Percentiles rank a stretch among this genome's conserved stretches.
Evolutionary conservation across 352 stramenopile species (phyloP).

Genomic region (Peronospora farinosa): DNA sequence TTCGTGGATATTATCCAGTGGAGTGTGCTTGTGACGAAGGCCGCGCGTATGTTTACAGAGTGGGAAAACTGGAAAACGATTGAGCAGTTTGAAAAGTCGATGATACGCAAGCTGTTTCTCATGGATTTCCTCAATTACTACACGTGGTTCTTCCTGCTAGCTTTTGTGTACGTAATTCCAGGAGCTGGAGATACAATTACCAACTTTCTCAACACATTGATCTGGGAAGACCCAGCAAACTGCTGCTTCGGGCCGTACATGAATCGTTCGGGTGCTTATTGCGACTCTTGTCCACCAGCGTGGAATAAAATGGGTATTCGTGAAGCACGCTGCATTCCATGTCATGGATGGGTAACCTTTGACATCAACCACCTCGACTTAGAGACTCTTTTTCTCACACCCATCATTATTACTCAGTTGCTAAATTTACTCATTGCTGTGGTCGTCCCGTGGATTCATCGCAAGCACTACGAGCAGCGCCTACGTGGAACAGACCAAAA

Average conservation of each 20-base stretch:
- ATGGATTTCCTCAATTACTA: slow-evolving; percentile 89
- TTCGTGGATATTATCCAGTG: slow-evolving; percentile 83
- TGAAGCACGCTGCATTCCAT: slow-evolving; percentile 56
- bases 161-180: slow-evolving; percentile 82
- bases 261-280: slow-evolving; percentile 38
- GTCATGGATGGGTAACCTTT: slow-evolving; percentile 72
- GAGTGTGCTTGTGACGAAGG: slow-evolving; percentile 69
- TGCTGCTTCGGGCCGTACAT: slow-evolving; percentile 82
- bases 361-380: slow-evolving; percentile 78
- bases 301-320: slow-evolving; percentile 42
- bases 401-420: slow-evolving; percentile 73
- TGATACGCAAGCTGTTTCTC: slow-evolving; percentile 75
- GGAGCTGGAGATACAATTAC: slow-evolving; percentile 76
- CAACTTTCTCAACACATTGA: slow-evolving; percentile 64
- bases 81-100: slow-evolving; percentile 72
- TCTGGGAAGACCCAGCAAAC: slow-evolving; percentile 74
- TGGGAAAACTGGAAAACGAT: slow-evolving; percentile 86
- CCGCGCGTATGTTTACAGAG: slow-evolving; percentile 61
- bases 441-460: slow-evolving; percentile 63
- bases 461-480: slow-evolving; percentile 60
- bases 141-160: slow-evolving; percentile 82
- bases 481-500: slow-evolving; percentile 49
- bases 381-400: slow-evolving; percentile 73
- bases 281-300: slow-evolving; percentile 48
- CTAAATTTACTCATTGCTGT: slow-evolving; percentile 74